Percentiles rank a stretch among this genome's conserved stretches.
These are phyloP conservation scores for Amanita pallidorosea DNA, from an alignment of 768 basidiomycete genomes.

Conservation along the genomic window DNA sequence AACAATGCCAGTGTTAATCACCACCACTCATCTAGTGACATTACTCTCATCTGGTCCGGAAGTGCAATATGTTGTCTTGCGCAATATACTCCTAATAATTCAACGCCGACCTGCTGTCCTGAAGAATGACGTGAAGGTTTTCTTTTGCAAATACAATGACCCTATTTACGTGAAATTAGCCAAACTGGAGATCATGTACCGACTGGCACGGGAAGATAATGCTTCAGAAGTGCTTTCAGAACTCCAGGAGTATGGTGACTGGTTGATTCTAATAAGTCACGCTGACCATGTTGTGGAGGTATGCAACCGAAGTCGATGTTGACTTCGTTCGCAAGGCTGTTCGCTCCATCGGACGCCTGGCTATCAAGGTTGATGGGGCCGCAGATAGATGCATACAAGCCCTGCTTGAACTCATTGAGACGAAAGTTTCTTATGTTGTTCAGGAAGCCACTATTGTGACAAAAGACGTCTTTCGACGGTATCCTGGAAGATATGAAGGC, in stretches of 20 bases:
- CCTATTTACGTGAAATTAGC: conserved; percentile 98
- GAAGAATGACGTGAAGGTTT: conserved; percentile 96
- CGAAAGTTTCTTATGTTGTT: conserved; percentile 91
- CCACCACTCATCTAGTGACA: conserved; percentile 48
- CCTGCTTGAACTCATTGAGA: conserved; percentile 78
- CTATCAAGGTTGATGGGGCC: conserved; percentile 89
- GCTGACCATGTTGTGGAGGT: conserved; percentile 34
- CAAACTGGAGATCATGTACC: conserved; percentile 98
- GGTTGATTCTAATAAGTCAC: neutral
- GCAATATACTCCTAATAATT: conserved; percentile 95
- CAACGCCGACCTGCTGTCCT: conserved; percentile 88
- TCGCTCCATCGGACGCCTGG: conserved; percentile 92
- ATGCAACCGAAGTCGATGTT: conserved; percentile 96
- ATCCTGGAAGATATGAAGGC: conserved; percentile 94
- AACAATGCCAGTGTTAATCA: conserved; percentile 2
- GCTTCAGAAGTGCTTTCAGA: conserved; percentile 88
- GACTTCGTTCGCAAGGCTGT: conserved; percentile 98
- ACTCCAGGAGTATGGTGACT: conserved; percentile 69
- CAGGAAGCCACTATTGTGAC: conserved; percentile 97
- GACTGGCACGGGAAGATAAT: conserved; percentile 91
- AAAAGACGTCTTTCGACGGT: conserved; percentile 95
- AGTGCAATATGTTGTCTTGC: conserved; percentile 94
- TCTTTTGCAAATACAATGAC: conserved; percentile 99
- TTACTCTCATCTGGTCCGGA: conserved; percentile 94
- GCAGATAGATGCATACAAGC: conserved; percentile 87